phyloP scores from a whole-genome alignment of 805 yeast genomes.

The Yamadazyma philogaea region DNA sequence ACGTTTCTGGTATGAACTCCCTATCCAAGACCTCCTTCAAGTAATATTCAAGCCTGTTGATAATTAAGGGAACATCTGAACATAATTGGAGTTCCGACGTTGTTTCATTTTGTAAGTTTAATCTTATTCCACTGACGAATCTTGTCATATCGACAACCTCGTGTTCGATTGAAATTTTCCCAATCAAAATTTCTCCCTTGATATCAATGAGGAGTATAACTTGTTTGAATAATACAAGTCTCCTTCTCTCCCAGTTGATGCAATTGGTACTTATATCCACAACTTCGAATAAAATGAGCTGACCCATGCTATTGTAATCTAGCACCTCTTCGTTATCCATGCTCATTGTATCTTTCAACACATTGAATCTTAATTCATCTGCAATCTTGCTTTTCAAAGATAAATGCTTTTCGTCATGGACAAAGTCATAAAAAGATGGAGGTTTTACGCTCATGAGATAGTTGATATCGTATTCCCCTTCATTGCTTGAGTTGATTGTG shows the following conservation, averaged over 20 bases:
- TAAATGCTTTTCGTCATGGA: conserved; percentile 13
- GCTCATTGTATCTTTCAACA: conserved; percentile 9
- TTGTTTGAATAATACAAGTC: conserved; percentile 32
- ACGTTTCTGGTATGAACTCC: conserved; percentile 22
- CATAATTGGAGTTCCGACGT: conserved; percentile 44
- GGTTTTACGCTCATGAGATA: conserved; percentile 21
- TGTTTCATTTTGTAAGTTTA: conserved; percentile 38
- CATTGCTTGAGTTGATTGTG: neutral
- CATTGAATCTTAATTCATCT: conserved; percentile 13
- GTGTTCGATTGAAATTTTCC: conserved; percentile 36
- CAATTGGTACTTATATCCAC: conserved; percentile 44
- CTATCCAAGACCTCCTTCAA: conserved; percentile 17
- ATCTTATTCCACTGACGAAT: conserved; percentile 18
- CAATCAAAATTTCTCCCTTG: conserved; percentile 45
- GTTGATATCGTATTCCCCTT: conserved; percentile 13
- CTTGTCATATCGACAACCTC: conserved; percentile 31
- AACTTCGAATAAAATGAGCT: conserved; percentile 39
- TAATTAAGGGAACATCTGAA: conserved; percentile 27
- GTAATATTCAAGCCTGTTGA: conserved; percentile 42
- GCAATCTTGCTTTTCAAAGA: conserved; percentile 11
- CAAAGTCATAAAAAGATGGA: conserved; percentile 17
- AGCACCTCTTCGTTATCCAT: conserved; percentile 11
- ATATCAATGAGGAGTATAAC: conserved; percentile 28
- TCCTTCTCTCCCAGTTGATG: conserved; percentile 37
- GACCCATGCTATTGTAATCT: conserved; percentile 19